Conservation (phyloP, 768 basidiomycete genomes). For the Sarcodon aspratus region DNA sequence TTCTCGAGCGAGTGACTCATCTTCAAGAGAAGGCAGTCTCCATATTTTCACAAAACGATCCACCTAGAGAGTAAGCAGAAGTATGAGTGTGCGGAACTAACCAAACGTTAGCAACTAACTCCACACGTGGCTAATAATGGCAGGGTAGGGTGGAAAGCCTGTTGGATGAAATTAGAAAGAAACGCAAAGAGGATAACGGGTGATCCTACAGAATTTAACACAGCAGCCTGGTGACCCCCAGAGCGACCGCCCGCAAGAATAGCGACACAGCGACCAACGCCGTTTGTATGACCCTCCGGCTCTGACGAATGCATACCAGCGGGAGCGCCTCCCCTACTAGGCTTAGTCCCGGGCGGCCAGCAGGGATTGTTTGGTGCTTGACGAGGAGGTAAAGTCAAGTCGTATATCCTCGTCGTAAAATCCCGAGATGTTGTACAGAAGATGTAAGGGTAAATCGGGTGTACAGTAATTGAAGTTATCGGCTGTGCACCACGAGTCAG, state of each 20-base stretch:
- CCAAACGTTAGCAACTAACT: conserved; percentile 27
- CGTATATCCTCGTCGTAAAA: conserved; percentile 58
- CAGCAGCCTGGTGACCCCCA: conserved; percentile 63
- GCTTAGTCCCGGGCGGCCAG: conserved; percentile 41
- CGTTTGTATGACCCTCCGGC: conserved; percentile 37
- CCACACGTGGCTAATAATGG: conserved; percentile 73
- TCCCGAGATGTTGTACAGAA: conserved; percentile 69
- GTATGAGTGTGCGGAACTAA: neutral
- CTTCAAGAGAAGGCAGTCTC: conserved; percentile 33
- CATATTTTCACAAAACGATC: conserved; percentile 73
- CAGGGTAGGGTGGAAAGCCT: conserved; percentile 59
- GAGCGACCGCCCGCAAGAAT: conserved; percentile 61
- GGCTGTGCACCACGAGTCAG: conserved; percentile 19
- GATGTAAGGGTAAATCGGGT: conserved; percentile 44
- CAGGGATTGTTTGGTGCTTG: conserved; percentile 35
- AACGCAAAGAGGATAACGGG: neutral
- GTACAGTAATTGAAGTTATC: conserved; percentile 60
- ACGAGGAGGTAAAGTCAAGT: conserved; percentile 31
- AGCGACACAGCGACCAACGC: conserved; percentile 44
- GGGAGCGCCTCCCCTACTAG: conserved; percentile 53
- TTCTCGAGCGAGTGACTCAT: conserved; percentile 37
- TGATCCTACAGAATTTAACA: conserved; percentile 45
- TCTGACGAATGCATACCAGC: conserved; percentile 56
- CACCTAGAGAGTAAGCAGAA: conserved; percentile 28
- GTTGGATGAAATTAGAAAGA: neutral